phyloP scores from a whole-genome alignment of 1,284 basidiomycete genomes.

The Austroboletus rostrupii region DNA sequence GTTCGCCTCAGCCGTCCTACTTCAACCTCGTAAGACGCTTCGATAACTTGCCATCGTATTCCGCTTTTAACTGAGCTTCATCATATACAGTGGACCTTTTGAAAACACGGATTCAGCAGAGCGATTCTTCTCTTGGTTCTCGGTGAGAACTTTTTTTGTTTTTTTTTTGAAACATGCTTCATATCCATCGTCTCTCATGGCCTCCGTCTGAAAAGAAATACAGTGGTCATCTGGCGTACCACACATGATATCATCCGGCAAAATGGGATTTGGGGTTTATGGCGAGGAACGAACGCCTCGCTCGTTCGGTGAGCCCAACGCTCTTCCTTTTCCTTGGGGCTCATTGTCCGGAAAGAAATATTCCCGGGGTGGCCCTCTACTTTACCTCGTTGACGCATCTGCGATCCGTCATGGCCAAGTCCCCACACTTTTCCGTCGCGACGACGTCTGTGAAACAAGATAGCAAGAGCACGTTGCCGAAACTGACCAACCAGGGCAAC shows the following conservation, averaged over 20 bases:
- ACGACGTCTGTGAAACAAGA: slow-evolving; percentile 19
- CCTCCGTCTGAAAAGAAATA: slow-evolving; percentile 29
- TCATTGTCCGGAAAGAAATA: slow-evolving; percentile 55
- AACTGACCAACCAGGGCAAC: slow-evolving; percentile 79
- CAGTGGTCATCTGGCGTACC: slow-evolving; percentile 43
- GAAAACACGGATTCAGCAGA: slow-evolving; percentile 85
- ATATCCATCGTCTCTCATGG: not conserved
- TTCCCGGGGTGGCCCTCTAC: slow-evolving; percentile 91
- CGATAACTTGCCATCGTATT: not conserved
- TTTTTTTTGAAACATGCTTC: not conserved
- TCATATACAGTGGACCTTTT: slow-evolving; percentile 70
- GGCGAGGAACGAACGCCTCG: slow-evolving; percentile 85
- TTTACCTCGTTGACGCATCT: slow-evolving; percentile 84
- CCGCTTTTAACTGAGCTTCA: not conserved
- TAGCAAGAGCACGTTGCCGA: slow-evolving; percentile 64
- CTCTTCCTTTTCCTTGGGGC: not conserved
- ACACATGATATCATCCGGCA: slow-evolving; percentile 56
- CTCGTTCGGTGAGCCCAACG: slow-evolving; percentile 56
- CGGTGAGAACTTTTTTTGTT: slow-evolving; percentile 29
- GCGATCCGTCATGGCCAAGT: slow-evolving; percentile 66
- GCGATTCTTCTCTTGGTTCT: slow-evolving; percentile 42
- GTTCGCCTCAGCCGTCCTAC: slow-evolving; percentile 64
- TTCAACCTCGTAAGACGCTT: slow-evolving; percentile 66
- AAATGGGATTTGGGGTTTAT: slow-evolving; percentile 68
- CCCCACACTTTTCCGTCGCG: slow-evolving; percentile 54